Evolutionary conservation across 108 stramenopile species (phyloP), one percentile per base, ranked within the genome.

Genomic region (Discostella stelligeroides): DNA sequence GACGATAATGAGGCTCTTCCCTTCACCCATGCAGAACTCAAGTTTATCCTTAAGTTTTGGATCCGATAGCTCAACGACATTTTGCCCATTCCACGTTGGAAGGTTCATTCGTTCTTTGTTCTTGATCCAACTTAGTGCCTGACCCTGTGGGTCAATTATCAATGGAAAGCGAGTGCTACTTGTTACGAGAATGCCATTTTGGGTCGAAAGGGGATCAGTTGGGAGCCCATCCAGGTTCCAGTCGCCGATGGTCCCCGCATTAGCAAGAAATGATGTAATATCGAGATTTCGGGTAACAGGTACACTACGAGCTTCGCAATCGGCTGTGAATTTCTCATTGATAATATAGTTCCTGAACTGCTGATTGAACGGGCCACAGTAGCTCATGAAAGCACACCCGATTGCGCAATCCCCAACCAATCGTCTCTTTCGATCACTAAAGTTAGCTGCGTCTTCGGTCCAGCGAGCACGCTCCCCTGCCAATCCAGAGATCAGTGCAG

Each of bases 151-250:
- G 68, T 96, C 95, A 58, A 96, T 78, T 42, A 96, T 79, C 9
- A 96, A 84, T 42, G 95, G 95, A 59, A 83, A 95, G 18, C 95
- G 80, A 43, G 88, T 89, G 27, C 85, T 89, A 25, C 78, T 89
- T n/a, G 95, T 96, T 23, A 96, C 95, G 47, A 96, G 78, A 58
- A 96, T 96, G 34, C 95, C 95, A 80, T 96, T 96, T 66, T 96
- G 92, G 34, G 82, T 92, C 7, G 85, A 86, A n/a, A 96, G 88
- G 10, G 94, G 89, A 66, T 95, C 94, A 15, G 90, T 90, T 10
- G 95, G 95, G 17, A 96, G 69, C 12, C 95, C 95, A 56, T 96
- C 70, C 71, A 94, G 85, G 72, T 88, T 90, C 94, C 94, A 96
- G 63, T 96, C 95, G 50, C 94, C 92, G 41, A 94, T 87, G 37